phyloP scores from a whole-genome alignment of 306 rosid species.

The Trichosanthes truncata region DNA sequence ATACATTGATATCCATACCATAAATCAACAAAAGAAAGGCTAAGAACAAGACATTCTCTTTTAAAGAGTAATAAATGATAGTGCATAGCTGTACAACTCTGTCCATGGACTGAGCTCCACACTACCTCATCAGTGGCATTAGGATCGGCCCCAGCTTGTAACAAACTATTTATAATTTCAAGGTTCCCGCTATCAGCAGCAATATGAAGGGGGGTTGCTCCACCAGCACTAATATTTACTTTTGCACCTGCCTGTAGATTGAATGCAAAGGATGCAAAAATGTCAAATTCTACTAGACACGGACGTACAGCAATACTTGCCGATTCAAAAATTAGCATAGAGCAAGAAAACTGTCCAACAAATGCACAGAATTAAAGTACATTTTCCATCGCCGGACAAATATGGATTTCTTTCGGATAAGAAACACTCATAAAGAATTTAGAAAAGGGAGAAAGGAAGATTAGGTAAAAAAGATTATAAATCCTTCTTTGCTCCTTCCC shows the following conservation, averaged over 20 bases:
- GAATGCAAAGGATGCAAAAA: conserved; percentile 13
- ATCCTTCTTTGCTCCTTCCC: background rate
- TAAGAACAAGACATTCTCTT: background rate
- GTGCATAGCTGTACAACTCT: background rate
- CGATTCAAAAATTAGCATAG: background rate
- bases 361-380: background rate
- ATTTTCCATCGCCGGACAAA: background rate
- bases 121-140: conserved; percentile 64
- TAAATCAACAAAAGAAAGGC: background rate
- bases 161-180: conserved; percentile 52
- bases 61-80: background rate
- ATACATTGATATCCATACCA: background rate
- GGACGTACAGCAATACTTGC: background rate
- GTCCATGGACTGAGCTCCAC: conserved; percentile 1
- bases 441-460: background rate
- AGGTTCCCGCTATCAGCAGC: conserved; percentile 69
- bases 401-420: background rate
- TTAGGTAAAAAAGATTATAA: background rate
- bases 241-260: conserved; percentile 69
- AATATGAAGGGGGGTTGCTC: conserved; percentile 89
- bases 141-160: conserved; percentile 88
- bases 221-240: conserved; percentile 80
- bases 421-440: background rate
- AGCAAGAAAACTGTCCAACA: background rate
- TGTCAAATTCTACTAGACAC: background rate